Base-by-base conservation (phyloP, 139 green algal genomes). In the Asterochloris sp. region DNA sequence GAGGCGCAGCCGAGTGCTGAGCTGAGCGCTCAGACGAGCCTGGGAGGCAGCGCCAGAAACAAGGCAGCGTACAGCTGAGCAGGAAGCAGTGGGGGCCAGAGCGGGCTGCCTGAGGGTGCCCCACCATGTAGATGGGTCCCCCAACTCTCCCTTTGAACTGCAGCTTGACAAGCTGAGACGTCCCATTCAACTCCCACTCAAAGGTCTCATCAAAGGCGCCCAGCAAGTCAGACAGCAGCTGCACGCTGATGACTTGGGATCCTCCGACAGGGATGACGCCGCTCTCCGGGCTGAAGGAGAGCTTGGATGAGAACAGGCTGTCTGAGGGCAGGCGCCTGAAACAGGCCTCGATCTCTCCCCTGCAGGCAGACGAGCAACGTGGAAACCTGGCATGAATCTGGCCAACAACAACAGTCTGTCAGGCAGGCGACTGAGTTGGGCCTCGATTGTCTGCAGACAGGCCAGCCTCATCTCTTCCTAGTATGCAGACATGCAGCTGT, bases 181-280 rank as follows among this genome's bases (percentile, higher is more conserved):
- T 87, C 64, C 90, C 91, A n/a, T 81, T 76, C 29, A 97, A 87
- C 38, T 84, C 62, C 86, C 90, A 93, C 13, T 77, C 21, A 73
- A 97, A 95, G 10, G 84, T 86, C 86, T 97, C 90, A 47, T 90
- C 83, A 78, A 97, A 95, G 10, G 81, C 61, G 47, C 94, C 94
- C 62, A 97, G 86, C 28, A 91, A 74, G 80, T 94, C 90, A 21
- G 85, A 90, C 68, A 89, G 74, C 71, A 97, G 85, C 83, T 83
- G 89, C 9, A 95, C 89, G 26, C 79, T 67, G 82, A 96, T 85
- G 75, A 62, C 84, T 67, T 86, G 73, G 2, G 78, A 78, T 74
- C 83, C 71, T 8, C 84, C 88, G 17, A 87, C 80, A 24, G 73
- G 28, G 28, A 97, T 80, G 38, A 87, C 77, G 11, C 93, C 93